Conservation (phyloP, 169 alveolate species). For the Cryptosporidium bovis region DNA sequence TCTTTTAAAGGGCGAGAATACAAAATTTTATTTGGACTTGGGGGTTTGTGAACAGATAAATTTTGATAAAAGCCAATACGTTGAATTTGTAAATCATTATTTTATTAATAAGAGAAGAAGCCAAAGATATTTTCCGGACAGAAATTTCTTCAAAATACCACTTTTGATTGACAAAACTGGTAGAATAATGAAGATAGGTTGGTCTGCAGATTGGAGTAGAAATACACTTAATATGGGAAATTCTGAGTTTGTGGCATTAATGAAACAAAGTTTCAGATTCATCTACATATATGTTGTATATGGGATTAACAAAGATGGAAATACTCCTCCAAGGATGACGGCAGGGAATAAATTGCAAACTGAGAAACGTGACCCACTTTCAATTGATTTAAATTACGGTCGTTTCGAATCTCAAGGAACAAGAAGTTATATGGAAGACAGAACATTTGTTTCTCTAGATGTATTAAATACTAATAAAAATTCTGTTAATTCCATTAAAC, state of each 20-base stretch:
- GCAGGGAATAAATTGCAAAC: conserved; percentile 67
- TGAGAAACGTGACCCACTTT: conserved; percentile 59
- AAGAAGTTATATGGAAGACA: conserved; percentile 80
- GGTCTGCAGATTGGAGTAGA: conserved; percentile 66
- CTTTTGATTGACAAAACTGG: conserved; percentile 25
- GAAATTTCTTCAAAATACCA: conserved; percentile 33
- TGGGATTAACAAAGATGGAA: background rate
- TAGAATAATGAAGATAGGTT: conserved; percentile 27
- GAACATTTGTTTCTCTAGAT: conserved; percentile 76
- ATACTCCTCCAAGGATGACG: conserved; percentile 17
- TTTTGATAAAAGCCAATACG: conserved; percentile 10
- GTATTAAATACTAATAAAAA: conserved; percentile 65
- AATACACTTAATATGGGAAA: background rate
- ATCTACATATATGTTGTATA: conserved; percentile 29
- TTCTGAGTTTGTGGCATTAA: background rate
- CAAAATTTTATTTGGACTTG: conserved; percentile 31
- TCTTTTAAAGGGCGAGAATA: conserved; percentile 38
- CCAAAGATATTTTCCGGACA: background rate
- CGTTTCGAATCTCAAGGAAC: conserved; percentile 77
- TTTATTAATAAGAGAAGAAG: conserved; percentile 34
- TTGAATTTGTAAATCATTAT: conserved; percentile 55
- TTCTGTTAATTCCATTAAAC: background rate
- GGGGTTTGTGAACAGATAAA: background rate
- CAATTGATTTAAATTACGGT: conserved; percentile 75
- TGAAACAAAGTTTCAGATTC: background rate